These are phyloP conservation scores for Wickerhamiella vanderwaltii DNA, from an alignment of 805 yeast genomes.

Conservation along the genomic window DNA sequence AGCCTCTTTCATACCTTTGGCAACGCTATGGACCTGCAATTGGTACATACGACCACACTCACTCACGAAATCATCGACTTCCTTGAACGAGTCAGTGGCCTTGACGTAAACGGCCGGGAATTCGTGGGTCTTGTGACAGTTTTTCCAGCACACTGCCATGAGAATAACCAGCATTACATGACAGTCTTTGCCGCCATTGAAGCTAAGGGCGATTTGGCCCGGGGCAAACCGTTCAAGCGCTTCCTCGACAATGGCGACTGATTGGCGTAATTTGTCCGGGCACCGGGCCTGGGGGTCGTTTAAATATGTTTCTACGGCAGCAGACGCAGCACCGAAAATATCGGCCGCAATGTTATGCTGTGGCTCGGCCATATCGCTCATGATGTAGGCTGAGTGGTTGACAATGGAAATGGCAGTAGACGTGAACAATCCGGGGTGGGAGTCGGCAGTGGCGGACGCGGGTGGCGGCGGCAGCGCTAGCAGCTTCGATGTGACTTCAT, in stretches of 20 bases:
- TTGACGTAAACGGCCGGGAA: constrained; percentile 57
- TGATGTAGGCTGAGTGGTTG: no score
- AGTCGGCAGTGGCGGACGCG: no score
- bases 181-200: constrained; percentile 96
- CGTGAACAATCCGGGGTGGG: no score
- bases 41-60: constrained; percentile 43
- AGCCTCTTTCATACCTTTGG: constrained; percentile 49
- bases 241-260: constrained; percentile 22
- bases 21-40: constrained; percentile 34
- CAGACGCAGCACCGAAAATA: background rate
- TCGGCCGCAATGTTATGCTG: background rate
- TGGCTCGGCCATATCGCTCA: constrained; percentile 2
- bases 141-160: constrained; percentile 36
- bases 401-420: no score
- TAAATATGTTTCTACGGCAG: background rate
- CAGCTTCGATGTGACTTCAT: no score
- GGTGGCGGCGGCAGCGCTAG: no score
- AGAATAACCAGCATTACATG: constrained; percentile 72
- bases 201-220: constrained; percentile 49
- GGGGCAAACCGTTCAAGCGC: constrained; percentile 19
- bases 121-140: constrained; percentile 8
- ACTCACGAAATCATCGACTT: constrained; percentile 54
- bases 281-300: constrained; percentile 5
- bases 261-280: constrained; percentile 17
- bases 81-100: constrained; percentile 58